Base-by-base conservation (phyloP, 345 rosid genomes). In the Cardamine occulta region DNA sequence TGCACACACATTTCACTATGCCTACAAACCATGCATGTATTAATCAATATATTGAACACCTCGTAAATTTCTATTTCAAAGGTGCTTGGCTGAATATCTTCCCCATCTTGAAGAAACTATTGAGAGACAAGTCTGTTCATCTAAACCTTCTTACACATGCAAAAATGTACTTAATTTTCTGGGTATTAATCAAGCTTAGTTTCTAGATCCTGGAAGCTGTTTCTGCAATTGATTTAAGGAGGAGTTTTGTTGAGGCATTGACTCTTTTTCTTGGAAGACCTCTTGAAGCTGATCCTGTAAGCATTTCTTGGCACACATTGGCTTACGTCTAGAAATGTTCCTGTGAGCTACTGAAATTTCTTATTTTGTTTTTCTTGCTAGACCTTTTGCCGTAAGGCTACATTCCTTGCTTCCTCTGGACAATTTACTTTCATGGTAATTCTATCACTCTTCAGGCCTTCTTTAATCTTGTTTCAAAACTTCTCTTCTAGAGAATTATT, bases 61-160 rank as follows among this genome's bases (percentile, higher is more conserved):
- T 4, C 9, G 8, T 76, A 32, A 19, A 18, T 68, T 26, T 62
- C n/a, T 76, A 73, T 69, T 70, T 75, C 66, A 44, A 76, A 95
- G 99, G 98, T 95, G 98, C 81, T 83, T 95, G 90, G 99, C 99
- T 61, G 99, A 95, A 82, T 95, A 92, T 87, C 98, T 95, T 80
- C 99, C 99, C 10, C 89, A 87, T 82, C 90, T 92, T 5, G 99
- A 95, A 82, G 91, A 90, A 82, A 81, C 84, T 28, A 88, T 95
- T 73, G 87, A 82, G 81, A 88, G 88, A 80, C 98, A 87, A 90
- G 98, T 92, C 14, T 54, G 86, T 79, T 77, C 24, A 66, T 58
- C 56, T 17, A 61, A 56, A 9, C 12, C 62, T 52, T 62, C 18
- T 54, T 19, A 32, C 21, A 59, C 47, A 18, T 42, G 18, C 18